Evolutionary conservation across 805 yeast species (phyloP).

Genomic region (Wickerhamiella australiensis): DNA sequence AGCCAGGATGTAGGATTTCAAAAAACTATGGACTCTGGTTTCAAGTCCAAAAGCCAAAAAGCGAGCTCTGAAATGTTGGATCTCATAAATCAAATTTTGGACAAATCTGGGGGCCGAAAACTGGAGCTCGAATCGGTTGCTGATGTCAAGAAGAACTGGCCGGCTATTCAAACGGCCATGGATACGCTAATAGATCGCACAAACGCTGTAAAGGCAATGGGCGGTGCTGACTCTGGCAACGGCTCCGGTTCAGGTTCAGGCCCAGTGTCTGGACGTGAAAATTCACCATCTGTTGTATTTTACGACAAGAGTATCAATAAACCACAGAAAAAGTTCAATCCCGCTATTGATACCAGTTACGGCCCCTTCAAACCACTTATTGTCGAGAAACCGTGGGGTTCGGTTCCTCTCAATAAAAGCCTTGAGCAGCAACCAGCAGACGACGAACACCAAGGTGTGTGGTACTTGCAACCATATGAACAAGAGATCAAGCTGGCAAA

Average conservation of each 20-base stretch:
- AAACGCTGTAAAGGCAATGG: constrained; percentile 31
- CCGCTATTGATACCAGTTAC: constrained; percentile 56
- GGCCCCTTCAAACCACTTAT: constrained; percentile 70
- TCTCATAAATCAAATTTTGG: constrained; percentile 24
- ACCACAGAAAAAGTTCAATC: constrained; percentile 35
- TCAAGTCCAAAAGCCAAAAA: constrained; percentile 34
- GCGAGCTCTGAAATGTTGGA: constrained; percentile 25
- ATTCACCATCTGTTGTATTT: constrained; percentile 11
- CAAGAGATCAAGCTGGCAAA: constrained; percentile 57
- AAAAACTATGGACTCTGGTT: constrained; percentile 43
- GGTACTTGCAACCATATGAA: constrained; percentile 70
- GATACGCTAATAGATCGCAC: constrained; percentile 67
- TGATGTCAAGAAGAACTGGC: constrained; percentile 45
- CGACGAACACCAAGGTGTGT: constrained; percentile 35
- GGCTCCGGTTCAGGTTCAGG: not conserved
- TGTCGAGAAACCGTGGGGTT: constrained; percentile 57
- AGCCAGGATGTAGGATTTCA: constrained; percentile 74
- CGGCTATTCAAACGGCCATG: constrained; percentile 44
- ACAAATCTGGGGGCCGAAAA: constrained; percentile 19
- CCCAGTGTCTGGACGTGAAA: not conserved
- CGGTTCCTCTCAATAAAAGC: constrained; percentile 44
- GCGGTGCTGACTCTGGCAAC: not conserved
- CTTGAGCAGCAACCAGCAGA: constrained; percentile 29
- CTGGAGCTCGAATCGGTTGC: constrained; percentile 33
- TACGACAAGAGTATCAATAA: constrained; percentile 26